Base-by-base conservation (phyloP, 2,329 filamentous ascomycete genomes). In the Mariannaea elegans region DNA sequence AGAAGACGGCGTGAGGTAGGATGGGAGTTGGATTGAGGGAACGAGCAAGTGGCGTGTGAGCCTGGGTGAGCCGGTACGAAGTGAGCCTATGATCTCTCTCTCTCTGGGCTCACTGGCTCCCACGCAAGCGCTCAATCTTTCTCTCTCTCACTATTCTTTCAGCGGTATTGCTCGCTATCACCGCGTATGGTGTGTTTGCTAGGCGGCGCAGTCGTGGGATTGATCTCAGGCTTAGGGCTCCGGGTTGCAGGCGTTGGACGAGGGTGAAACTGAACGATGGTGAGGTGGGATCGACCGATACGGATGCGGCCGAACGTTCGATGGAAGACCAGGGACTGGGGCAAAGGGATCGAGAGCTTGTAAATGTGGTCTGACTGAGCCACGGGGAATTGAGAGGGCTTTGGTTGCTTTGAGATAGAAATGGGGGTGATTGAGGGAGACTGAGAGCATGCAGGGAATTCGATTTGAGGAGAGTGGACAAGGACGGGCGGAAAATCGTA, bases 401-500 rank as follows among this genome's bases (percentile, higher is more conserved):
- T 18, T 65, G 56, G 60, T 60, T 41, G 51, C 42, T 38, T 48
- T 38, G 51, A 41, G 57, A n/a, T 60, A 68, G 60, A 59, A 64
- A 59, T 67, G 67, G 61, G 60, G 61, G 54, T 29, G 61, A 59
- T 66, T 65, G 68, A 65, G 58, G 32, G 65, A 64, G 63, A 44
- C 16, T 54, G 59, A 61, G 57, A 63, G 59, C 29, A 56, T 69
- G 67, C 67, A 71, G 69, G 68, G 65, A 69, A 68, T 67, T 71
- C 66, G 56, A 61, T 60, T 64, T 71, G 68, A 63, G 65, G 64
- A 67, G 65, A 66, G 56, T 53, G 61, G 64, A 60, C 59, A 52
- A 63, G 64, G 38, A 63, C 48, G 53, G 48, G 45, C 63, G 56
- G 61, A 64, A 63, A 71, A 73, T 73, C 72, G 72, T 73, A 74